Base-by-base conservation (phyloP, 2,329 filamentous ascomycete species). In the Penicillium occitanis region DNA sequence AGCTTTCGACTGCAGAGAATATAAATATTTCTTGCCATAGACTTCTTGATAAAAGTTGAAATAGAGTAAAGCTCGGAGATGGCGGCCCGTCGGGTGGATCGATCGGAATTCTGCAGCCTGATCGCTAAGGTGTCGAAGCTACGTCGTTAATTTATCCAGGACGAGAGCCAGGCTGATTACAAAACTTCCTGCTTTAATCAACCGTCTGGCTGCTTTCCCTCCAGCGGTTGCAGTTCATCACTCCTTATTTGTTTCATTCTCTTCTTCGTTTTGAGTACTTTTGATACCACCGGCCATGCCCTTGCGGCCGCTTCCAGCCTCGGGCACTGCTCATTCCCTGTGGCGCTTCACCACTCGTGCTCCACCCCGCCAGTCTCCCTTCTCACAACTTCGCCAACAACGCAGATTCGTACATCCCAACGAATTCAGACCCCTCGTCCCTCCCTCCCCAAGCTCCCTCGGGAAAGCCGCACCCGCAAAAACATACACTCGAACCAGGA, bases 391-490 rank as follows among this genome's bases (percentile, higher is more conserved):
- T 55, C 62, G 61, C 22, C 64, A 65, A 5, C 57, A 65, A 35
- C 70, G 69, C 30, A 72, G 75, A 68, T 69, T 69, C 68, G 70
- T 76, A 44, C 77, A 80, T 69, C 71, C 77, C 1, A 71, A 76
- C 61, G 81, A 82, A 67, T 91, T 88, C 74, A 83, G 88, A 69
- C 86, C 88, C 14, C 86, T 93, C 71, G 84, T 86, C 0, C 93
- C 93, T 5, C 93, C 93, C 0, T 88, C 91, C 4, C 93, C 93
- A 5, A 86, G 85, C 67, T 91, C 91, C 44, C 85, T 98, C 35
- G 92, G 92, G 61, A 88, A 86, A 64, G 90, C 93, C 0, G 83
- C 82, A 22, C 83, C 86, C 8, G 88, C 91, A 11, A 92, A 90
- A 75, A 85, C 89, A 66, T 96, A 91, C 75, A 85, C 83, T 17